Base-by-base conservation (phyloP, 2,329 filamentous ascomycete genomes). In the Talaromyces sp. region DNA sequence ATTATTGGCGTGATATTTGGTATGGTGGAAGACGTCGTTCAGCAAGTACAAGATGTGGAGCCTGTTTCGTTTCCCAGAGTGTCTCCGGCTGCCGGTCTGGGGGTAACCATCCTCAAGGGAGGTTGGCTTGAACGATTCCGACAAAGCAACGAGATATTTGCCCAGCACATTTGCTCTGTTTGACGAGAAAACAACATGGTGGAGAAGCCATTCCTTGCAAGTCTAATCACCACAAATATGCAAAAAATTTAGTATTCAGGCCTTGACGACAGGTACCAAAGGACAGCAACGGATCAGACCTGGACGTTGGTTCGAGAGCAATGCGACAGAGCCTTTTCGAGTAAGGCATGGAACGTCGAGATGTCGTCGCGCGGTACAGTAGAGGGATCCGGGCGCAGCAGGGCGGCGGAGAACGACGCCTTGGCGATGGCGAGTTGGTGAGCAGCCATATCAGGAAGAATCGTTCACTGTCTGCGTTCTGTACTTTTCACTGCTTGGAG, bases 151-250 rank as follows among this genome's bases (percentile, higher is more conserved):
- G 65, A 96, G 78, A 75, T 91, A 96, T 76, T 91, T 93, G 67
- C 85, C 89, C 66, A 96, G 78, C 49, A 88, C 84, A 62, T 81
- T 78, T 66, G 86, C 83, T 68, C 92, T 87, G 67, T 83, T 80
- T 61, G 84, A 74, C 63, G 91, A 95, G 62, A 83, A 82, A 68
- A 85, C 81, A 72, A 93, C 81, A 78, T 92, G 85, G 69, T 84
- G 83, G 72, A 92, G 77, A 70, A 93, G 88, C 91, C 91, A 96
- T 77, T 85, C 82, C 84, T 93, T 96, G 84, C 90, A 93, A 82
- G 86, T 90, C 92, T 96, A 85, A 64, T 61, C 61, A 61, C 66
- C 62, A 58, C 51, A 60, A 47, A 55, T 58, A 55, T 58, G 65
- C 57, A 66, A 63, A 59, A 57, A 64, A 63, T 75, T 77, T 77